phyloP scores from a whole-genome alignment of 106 monocot genomes.

The Allium cepa region DNA sequence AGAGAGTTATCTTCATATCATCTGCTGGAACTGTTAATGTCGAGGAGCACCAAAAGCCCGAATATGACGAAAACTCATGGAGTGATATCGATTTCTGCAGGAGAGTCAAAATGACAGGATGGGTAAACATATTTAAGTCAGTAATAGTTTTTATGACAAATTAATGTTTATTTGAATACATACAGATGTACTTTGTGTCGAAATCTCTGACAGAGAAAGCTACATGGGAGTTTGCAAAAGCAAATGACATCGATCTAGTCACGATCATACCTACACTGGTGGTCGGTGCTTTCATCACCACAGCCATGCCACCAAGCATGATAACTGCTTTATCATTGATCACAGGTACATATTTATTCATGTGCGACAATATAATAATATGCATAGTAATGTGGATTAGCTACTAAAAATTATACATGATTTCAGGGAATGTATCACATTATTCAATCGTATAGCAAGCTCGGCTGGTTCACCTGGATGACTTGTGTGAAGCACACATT shows the following conservation, averaged over 20 bases:
- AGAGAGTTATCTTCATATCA: slow-evolving; percentile 63
- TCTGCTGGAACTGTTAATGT: slow-evolving; percentile 73
- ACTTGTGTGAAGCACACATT: slow-evolving; percentile 36
- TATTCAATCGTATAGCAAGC: slow-evolving; percentile 47
- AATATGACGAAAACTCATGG: slow-evolving; percentile 69
- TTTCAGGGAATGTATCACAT: slow-evolving; percentile 51
- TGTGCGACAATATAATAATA: too few relatives aligned
- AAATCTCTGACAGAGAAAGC: slow-evolving; percentile 71
- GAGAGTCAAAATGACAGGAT: slow-evolving; percentile 78
- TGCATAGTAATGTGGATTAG: too few relatives aligned
- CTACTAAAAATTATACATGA: too few relatives aligned
- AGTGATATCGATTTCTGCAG: slow-evolving; percentile 59
- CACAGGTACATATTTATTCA: slow-evolving; percentile 30
- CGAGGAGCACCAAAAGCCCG: slow-evolving; percentile 25
- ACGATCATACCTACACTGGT: slow-evolving; percentile 62
- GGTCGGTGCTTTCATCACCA: slow-evolving; percentile 50
- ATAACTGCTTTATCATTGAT: slow-evolving; percentile 53
- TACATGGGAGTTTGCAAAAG: slow-evolving; percentile 53
- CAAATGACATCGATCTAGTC: slow-evolving; percentile 43
- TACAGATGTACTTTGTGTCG: slow-evolving; percentile 76
- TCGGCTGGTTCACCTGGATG: slow-evolving; percentile 67
- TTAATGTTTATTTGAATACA: neutral
- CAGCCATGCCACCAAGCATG: slow-evolving; percentile 64
- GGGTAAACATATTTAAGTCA: slow-evolving; percentile 26
- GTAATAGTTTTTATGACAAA: neutral